These are phyloP conservation scores for Francoa sonchifolia DNA, from an alignment of 441 rosid genomes.

Conservation along the genomic window DNA sequence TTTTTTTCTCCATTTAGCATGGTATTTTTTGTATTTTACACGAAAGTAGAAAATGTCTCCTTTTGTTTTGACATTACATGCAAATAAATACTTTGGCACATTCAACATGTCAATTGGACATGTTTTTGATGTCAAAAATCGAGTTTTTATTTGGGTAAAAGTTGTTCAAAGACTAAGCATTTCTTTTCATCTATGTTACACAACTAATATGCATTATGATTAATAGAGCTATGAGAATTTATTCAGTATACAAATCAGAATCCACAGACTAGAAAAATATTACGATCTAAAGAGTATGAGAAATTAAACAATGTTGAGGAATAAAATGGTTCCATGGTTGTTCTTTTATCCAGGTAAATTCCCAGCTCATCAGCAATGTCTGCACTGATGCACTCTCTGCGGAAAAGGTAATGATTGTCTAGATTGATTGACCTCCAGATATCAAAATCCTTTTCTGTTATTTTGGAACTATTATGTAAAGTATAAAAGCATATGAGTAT, in stretches of 20 bases:
- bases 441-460: neutral
- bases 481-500: neutral
- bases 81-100: too few relatives aligned
- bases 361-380: conserved; percentile 95
- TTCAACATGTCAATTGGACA: too few relatives aligned
- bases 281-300: too few relatives aligned
- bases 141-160: neutral
- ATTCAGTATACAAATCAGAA: neutral
- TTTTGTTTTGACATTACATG: too few relatives aligned
- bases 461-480: neutral
- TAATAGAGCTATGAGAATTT: neutral
- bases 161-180: neutral
- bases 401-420: conserved; percentile 56
- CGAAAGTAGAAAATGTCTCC: too few relatives aligned
- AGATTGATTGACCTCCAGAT: neutral
- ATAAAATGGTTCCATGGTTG: conserved; percentile 1
- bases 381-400: conserved; percentile 99
- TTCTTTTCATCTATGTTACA: neutral
- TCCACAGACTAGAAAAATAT: too few relatives aligned
- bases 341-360: conserved; percentile 51
- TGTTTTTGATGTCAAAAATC: too few relatives aligned
- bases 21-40: too few relatives aligned
- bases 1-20: too few relatives aligned
- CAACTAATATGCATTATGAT: neutral
- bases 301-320: neutral